Evolutionary conservation across 305 asterid genomes (phyloP), one percentile per base, ranked within the genome.

Genomic region (Solanum chacoense): DNA sequence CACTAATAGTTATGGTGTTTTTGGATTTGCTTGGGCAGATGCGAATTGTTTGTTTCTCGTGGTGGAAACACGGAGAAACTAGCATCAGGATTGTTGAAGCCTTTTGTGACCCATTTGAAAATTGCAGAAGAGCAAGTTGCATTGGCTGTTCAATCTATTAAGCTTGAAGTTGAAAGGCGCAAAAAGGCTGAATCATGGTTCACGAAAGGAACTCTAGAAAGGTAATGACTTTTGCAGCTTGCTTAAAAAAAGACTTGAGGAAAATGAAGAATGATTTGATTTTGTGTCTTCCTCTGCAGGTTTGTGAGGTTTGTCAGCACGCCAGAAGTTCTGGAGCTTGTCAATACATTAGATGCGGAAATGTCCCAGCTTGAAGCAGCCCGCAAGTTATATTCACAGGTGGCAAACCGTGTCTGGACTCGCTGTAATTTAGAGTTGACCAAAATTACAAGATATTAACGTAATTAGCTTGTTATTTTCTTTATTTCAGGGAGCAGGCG

Each of bases 341-440:
- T 95, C 13, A 94, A 92, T 87, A 96, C 96, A 31, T 91, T 89
- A 77, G 99, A 95, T 90, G 95, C 96, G 3, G 99, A 97, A 92
- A 95, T 95, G 96, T 94, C 98, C 71, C 99, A 97, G 90, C 90
- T 97, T 89, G 99, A 97, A 95, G 94, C 98, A 88, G 99, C 98
- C 73, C 93, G 95, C 28, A 94, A 92, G 91, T 95, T 96, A 87
- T 97, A 97, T 92, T 94, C 96, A 0, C 96, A 94, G 98, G 98
- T 95, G 90, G 59, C 31, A 74, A 83, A 50, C 29, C 6, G 40
- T 83, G 35, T 14, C 86, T 28, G 72, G 37, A 50, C 22, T 83
- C 29, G 55, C 38, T 45, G 73, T 45, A 9, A 50, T 83, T 45
- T 50, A 29, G 6, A 29, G 34, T 18, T 45, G 38, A 45, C 86